Base-by-base conservation (phyloP, 176 grass and related monocot genomes). In the Leersia perrieri region DNA sequence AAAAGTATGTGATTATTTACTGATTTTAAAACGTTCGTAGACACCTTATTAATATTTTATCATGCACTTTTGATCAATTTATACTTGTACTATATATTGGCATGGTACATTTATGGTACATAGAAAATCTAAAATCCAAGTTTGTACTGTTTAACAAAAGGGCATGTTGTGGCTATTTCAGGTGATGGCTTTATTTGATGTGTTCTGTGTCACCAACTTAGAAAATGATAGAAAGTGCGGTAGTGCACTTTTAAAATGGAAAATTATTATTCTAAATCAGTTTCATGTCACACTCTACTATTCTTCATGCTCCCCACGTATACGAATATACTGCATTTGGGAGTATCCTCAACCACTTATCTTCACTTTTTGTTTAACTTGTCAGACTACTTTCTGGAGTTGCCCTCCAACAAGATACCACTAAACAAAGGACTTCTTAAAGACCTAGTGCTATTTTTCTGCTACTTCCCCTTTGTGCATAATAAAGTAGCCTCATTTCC, bases 401-500 rank as follows among this genome's bases (percentile, higher is more conserved):
- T 82, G 83, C 67, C 30, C 11, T 86, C 88, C 78, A 86, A 60
- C 83, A 38, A 39, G 45, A 51, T 30, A 51, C 34, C 83, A 77
- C 44, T 9, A 78, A 77, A 77, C 6, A 36, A 67, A 84, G 62
- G 12, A 62, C 69, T 71, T 82, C n/a, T 25, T 76, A 73, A 45
- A 60, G 60, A 31, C 47, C 27, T 80, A 74, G 61, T 74, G 69
- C 60, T 73, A 63, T 14, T 65, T 10, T 41, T 72, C 29, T 77
- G 78, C 42, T 34, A 41, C n/a, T 47, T 60, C 30, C 80, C 60
- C 27, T 61, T 10, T 58, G 78, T 86, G 78, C 73, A 25, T 66
- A 62, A 82, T 78, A 86, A 72, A 86, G 67, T 33, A 58, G 49
- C 66, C 58, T 61, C 77, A 76, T 76, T 57, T 66, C 61, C 41